A percentile compares a stretch with the other conserved stretches of the same genome.
phyloP scores from a whole-genome alignment of 352 stramenopile genomes.

The Albugo laibachii region DNA sequence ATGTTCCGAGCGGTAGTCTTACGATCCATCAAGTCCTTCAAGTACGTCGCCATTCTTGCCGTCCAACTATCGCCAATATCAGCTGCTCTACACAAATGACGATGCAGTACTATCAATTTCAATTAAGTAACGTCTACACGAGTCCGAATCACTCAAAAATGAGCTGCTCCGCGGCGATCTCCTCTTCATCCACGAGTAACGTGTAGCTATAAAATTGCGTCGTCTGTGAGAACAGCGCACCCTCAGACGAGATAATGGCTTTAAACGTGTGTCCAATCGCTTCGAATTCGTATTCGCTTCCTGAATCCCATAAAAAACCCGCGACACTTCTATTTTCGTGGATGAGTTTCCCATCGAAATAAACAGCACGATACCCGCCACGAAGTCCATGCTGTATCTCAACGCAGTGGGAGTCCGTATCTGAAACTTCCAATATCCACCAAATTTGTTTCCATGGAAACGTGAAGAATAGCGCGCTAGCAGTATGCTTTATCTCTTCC shows the following conservation, averaged over 20 bases:
- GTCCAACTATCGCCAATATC: too few species aligned
- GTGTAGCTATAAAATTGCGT: conserved; percentile 72
- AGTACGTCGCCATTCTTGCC: conserved; percentile 50
- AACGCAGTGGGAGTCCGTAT: conserved; percentile 31
- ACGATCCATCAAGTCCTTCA: conserved; percentile 72
- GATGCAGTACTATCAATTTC: too few species aligned
- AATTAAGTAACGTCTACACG: too few species aligned
- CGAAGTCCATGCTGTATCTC: conserved; percentile 62
- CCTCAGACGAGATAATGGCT: conserved; percentile 53
- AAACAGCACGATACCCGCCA: conserved; percentile 45
- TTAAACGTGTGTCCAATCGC: conserved; percentile 48
- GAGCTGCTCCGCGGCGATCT: conserved; percentile 24
- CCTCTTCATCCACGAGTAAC: conserved; percentile 54
- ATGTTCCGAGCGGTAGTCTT: conserved; percentile 1
- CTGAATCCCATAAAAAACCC: conserved; percentile 63
- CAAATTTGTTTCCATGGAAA: conserved; percentile 77
- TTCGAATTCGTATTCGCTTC: conserved; percentile 51
- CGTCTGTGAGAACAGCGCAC: conserved; percentile 71
- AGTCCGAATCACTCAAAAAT: too few species aligned
- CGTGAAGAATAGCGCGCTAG: conserved; percentile 55
- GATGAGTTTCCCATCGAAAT: conserved; percentile 45
- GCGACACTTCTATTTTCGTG: conserved; percentile 43
- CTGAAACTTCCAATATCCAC: conserved; percentile 53
- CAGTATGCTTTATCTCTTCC: conserved; percentile 70
- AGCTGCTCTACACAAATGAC: too few species aligned